Evolutionary conservation across 2,329 filamentous ascomycete genomes (phyloP), one percentile per base, ranked within the genome.

Genomic region (Talaromyces sp.): DNA sequence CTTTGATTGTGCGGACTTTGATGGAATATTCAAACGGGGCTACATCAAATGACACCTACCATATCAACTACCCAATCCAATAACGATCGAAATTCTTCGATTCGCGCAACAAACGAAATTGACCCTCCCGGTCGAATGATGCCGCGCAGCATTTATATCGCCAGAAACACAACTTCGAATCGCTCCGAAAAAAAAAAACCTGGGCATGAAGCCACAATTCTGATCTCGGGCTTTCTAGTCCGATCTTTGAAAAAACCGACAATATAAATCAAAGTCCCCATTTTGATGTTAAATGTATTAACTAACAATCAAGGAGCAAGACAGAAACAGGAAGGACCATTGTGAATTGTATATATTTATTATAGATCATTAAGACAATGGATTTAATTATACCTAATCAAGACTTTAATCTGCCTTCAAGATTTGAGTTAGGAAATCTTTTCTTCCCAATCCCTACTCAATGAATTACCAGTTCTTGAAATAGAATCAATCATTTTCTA

Each of bases 401-500:
- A n/a, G n/a, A n/a, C n/a, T n/a, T n/a, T n/a, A n/a, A n/a, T n/a
- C n/a, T n/a, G n/a, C n/a, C n/a, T n/a, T n/a, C n/a, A n/a, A n/a
- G n/a, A n/a, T n/a, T n/a, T n/a, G n/a, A n/a, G n/a, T n/a, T n/a
- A n/a, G n/a, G n/a, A n/a, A n/a, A n/a, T n/a, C n/a, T n/a, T n/a
- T n/a, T n/a, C n/a, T n/a, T n/a, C n/a, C n/a, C n/a, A n/a, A n/a
- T n/a, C n/a, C n/a, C n/a, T n/a, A n/a, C n/a, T 28, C 25, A 7
- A 28, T 28, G 25, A 28, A 7, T 28, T 28, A 11, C 11, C 15
- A 10, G 2, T 28, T 21, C 13, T 41, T 28, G 15, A 21, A 45
- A 37, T 55, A 52, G 35, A 56, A 50, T 58, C 31, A 58, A 57
- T 33, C 31, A 55, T 55, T 36, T 63, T 61, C 61, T 67, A 67